These are phyloP conservation scores for Nemania sp. DNA, from an alignment of 2,329 filamentous ascomycete genomes.

Conservation along the genomic window DNA sequence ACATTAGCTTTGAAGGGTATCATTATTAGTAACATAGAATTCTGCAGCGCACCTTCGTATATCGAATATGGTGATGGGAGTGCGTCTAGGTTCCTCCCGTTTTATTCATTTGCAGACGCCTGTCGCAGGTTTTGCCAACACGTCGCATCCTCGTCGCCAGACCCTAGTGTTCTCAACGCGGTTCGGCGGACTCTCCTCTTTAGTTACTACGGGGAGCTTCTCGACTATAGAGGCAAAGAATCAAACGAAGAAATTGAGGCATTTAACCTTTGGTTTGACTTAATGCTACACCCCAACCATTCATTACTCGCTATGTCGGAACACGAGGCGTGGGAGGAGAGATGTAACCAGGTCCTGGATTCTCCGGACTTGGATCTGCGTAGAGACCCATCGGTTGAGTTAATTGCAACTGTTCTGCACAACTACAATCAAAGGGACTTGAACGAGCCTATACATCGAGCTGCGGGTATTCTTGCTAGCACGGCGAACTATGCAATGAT, in stretches of 20 bases:
- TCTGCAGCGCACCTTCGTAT: not conserved
- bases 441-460: not conserved
- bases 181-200: not conserved
- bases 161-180: not conserved
- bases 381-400: not conserved
- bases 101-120: not conserved
- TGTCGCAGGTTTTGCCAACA: not conserved
- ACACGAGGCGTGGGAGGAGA: not conserved
- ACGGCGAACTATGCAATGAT: not conserved
- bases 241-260: not conserved
- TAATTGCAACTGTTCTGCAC: not conserved
- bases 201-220: not conserved
- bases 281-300: not conserved
- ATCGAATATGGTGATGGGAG: not conserved
- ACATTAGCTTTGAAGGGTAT: not conserved
- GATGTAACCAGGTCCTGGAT: not conserved
- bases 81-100: not conserved
- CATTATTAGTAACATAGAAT: not conserved
- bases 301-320: not conserved
- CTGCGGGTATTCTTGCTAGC: not conserved
- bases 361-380: not conserved
- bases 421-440: not conserved
- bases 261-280: not conserved
- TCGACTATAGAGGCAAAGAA: not conserved
- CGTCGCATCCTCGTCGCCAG: not conserved